These are phyloP conservation scores for Podosphaera aphanis DNA, from an alignment of 2,329 filamentous ascomycete genomes.

Conservation along the genomic window DNA sequence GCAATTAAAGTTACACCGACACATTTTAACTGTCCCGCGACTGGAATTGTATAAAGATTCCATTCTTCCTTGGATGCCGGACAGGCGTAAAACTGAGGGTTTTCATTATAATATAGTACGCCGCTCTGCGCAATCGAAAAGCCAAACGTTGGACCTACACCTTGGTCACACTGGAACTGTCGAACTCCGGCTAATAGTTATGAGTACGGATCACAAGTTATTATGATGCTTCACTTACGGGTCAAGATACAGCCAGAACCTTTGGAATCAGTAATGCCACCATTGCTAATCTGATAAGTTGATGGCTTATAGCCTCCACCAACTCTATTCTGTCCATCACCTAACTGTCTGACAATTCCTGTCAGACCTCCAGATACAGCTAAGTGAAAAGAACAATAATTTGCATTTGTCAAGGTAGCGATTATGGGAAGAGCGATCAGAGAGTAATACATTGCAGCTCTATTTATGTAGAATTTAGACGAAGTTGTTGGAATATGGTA, in stretches of 20 bases:
- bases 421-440: background rate
- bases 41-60: constrained; percentile 28
- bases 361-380: constrained; percentile 24
- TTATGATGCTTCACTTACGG: constrained; percentile 16
- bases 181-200: constrained; percentile 3
- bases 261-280: constrained; percentile 29
- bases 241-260: constrained; percentile 41
- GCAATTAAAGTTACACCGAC: constrained; percentile 24
- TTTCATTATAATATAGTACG: constrained; percentile 24
- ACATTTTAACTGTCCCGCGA: constrained; percentile 23
- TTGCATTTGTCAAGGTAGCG: background rate
- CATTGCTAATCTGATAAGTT: constrained; percentile 30
- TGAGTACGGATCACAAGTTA: background rate
- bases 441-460: background rate
- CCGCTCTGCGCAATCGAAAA: constrained; percentile 32
- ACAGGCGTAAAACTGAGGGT: constrained; percentile 34
- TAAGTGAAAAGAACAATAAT: constrained; percentile 27
- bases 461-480: no score
- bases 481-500: no score
- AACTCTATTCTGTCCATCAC: constrained; percentile 37
- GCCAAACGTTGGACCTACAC: constrained; percentile 26
- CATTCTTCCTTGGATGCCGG: constrained; percentile 28
- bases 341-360: constrained; percentile 34
- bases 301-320: constrained; percentile 23
- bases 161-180: constrained; percentile 23